These are phyloP conservation scores for Amanita inopinata DNA, from an alignment of 768 basidiomycete species.

Conservation along the genomic window DNA sequence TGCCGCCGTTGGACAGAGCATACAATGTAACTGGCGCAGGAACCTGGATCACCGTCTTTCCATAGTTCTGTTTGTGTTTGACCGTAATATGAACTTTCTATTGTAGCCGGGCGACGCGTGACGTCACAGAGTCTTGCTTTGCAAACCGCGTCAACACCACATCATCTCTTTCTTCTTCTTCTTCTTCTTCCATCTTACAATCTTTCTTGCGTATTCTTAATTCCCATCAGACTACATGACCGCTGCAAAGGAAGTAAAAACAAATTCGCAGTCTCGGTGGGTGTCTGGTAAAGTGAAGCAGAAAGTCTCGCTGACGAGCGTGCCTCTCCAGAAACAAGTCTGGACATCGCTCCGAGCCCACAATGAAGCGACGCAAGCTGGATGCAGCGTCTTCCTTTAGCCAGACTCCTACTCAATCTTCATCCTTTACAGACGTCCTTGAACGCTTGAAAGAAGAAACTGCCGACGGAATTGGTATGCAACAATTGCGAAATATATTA, in stretches of 20 bases:
- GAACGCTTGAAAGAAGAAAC: slow-evolving; percentile 50
- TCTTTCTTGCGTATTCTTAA: neutral
- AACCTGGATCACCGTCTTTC: too few relatives aligned
- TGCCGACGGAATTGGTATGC: slow-evolving; percentile 33
- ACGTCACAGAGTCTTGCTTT: neutral
- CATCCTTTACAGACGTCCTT: slow-evolving; percentile 56
- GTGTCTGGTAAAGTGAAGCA: neutral
- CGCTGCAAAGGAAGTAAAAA: too few relatives aligned
- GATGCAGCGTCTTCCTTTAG: slow-evolving; percentile 27
- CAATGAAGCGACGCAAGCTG: slow-evolving; percentile 46
- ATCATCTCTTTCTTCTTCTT: neutral
- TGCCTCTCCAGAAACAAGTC: neutral
- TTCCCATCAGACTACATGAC: too few relatives aligned
- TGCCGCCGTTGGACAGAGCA: too few relatives aligned
- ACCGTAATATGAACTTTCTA: too few relatives aligned
- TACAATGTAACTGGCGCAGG: too few relatives aligned
- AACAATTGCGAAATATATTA: neutral
- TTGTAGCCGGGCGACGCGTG: slow-evolving; percentile 8
- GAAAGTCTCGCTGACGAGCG: neutral
- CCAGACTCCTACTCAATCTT: slow-evolving; percentile 27
- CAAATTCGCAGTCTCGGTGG: neutral
- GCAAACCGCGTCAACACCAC: neutral
- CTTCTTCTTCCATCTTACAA: neutral
- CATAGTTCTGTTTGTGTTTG: too few relatives aligned
- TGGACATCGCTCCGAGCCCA: slow-evolving; percentile 23